These are phyloP conservation scores for Colletotrichum gigasporum DNA, from an alignment of 2,329 filamentous ascomycete genomes.

Conservation along the genomic window DNA sequence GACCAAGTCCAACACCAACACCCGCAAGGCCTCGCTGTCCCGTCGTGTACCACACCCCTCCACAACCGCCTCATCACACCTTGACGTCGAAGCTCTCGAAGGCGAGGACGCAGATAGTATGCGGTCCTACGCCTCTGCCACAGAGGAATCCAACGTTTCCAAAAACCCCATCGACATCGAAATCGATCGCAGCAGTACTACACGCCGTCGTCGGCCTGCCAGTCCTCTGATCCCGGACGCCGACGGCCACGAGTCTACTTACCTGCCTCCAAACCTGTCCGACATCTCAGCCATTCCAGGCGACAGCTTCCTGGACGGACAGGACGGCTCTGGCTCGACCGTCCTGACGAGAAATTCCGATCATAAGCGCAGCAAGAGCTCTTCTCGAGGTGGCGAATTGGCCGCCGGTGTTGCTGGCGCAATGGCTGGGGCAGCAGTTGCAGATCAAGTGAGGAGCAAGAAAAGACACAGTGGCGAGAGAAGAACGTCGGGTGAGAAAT, in stretches of 20 bases:
- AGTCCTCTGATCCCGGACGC: constrained; percentile 71
- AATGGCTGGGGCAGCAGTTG: constrained; percentile 47
- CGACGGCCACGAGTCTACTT: constrained; percentile 65
- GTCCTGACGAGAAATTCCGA: constrained; percentile 43
- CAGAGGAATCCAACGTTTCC: constrained; percentile 81
- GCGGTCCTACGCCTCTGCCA: constrained; percentile 80
- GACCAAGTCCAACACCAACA: constrained; percentile 67
- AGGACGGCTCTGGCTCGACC: constrained; percentile 60
- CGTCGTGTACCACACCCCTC: constrained; percentile 64
- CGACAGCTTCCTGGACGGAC: constrained; percentile 68
- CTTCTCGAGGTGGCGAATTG: constrained; percentile 49
- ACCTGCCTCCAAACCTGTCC: constrained; percentile 74
- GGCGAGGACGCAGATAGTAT: constrained; percentile 73
- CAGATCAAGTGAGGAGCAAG: constrained; percentile 52
- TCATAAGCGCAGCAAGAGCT: constrained; percentile 53
- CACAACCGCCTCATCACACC: constrained; percentile 49
- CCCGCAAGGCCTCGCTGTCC: constrained; percentile 71
- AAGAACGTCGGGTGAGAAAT: constrained; percentile 47
- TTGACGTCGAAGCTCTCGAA: constrained; percentile 53
- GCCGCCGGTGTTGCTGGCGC: constrained; percentile 49
- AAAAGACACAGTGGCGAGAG: constrained; percentile 56
- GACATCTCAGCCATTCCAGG: constrained; percentile 83
- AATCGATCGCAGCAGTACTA: constrained; percentile 70
- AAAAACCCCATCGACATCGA: constrained; percentile 89
- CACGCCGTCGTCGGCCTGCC: constrained; percentile 68